Base-by-base conservation (phyloP, 805 yeast genomes). In the Pichia membranifaciens region DNA sequence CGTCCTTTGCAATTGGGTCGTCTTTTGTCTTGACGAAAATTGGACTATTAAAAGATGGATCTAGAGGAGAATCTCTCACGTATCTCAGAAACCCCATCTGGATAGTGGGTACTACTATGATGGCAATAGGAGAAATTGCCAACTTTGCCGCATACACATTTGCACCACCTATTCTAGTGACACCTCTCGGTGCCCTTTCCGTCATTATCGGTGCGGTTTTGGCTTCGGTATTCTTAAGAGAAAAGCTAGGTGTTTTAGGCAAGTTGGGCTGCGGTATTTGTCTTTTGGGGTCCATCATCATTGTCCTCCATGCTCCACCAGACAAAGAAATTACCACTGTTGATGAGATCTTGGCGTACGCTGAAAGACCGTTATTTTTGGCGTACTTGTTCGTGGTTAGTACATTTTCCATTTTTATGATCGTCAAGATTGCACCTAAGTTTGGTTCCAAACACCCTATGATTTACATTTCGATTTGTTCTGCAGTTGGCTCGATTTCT, bases 81-180 rank as follows among this genome's bases (percentile, higher is more conserved):
- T 88, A 88, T 61, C 69, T 88, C 53, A 80, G 76, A 54, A 87
- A 85, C 62, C 96, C 96, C 12, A 77, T 87, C 34, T 88, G 96
- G 96, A 86, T 95, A 87, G 86, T 91, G 0, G 96, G 96, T 12
- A 89, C 89, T 75, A 59, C 81, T 28, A 81, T 95, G 41, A 82
- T 88, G 96, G 95, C 93, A 2, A 67, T 88, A 20, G 96, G 96
- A 5, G 96, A 88, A 61, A 68, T 88, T 36, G 96, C 96, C 49
- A 88, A 88, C 62, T 88, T 88, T 62, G 96, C 96, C 3, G 96
- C 96, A 0, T 88, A 88, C 62, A 88, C 96, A 1, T 88, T 88
- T 73, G 96, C 96, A 0, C 96, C 96, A 3, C 95, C 96, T 1
- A 85, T 89, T 53, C 67, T 88, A 56, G 96, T 88, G 37, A 88